phyloP scores from a whole-genome alignment of 2,329 filamentous ascomycete genomes.

The Fusarium pilosicola region DNA sequence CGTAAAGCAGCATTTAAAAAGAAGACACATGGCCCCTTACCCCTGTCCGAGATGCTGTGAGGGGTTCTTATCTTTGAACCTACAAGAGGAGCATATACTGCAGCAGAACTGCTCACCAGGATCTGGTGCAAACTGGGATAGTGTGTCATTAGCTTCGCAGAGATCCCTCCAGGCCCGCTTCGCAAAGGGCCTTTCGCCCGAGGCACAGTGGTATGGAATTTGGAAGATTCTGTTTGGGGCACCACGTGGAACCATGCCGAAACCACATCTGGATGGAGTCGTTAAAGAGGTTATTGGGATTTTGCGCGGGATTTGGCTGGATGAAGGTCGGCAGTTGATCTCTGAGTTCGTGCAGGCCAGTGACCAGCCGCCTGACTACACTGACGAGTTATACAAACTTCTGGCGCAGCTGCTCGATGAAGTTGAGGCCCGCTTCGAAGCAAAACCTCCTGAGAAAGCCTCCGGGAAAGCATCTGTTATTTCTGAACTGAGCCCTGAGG shows the following conservation, averaged over 20 bases:
- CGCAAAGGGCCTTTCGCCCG: rapidly evolving
- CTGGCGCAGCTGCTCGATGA: no score
- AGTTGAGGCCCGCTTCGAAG: not conserved
- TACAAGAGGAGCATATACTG: not conserved
- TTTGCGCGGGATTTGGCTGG: not conserved
- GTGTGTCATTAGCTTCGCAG: not conserved
- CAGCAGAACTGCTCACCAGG: rapidly evolving
- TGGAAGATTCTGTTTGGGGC: not conserved
- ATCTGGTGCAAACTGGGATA: not conserved
- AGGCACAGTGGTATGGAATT: not conserved
- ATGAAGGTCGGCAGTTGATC: rapidly evolving
- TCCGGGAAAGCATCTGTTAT: not conserved
- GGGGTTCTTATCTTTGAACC: rapidly evolving
- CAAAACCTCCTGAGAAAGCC: rapidly evolving
- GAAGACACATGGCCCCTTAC: not conserved
- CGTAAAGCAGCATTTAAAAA: not conserved
- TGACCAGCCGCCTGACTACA: not conserved
- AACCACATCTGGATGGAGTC: rapidly evolving
- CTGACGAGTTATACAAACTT: not conserved
- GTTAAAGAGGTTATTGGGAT: not conserved
- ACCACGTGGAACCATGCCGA: not conserved
- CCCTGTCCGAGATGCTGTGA: not conserved
- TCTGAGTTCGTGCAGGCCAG: rapidly evolving
- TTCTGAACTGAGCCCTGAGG: not conserved
- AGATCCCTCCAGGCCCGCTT: not conserved